These are phyloP conservation scores for Platanthera zijinensis DNA, from an alignment of 106 monocot genomes.

Conservation along the genomic window DNA sequence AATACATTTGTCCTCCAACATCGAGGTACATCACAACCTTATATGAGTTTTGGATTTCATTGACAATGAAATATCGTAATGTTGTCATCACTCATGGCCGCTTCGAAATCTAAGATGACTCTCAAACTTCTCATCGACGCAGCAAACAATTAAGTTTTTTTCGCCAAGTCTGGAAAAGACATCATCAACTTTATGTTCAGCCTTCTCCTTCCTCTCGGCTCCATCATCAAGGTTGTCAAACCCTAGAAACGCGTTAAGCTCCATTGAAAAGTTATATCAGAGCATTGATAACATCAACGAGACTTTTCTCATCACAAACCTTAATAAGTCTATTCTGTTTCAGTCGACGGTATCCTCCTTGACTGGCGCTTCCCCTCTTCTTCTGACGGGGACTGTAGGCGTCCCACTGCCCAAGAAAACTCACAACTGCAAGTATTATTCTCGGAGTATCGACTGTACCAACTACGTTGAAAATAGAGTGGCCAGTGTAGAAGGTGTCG, in stretches of 20 bases:
- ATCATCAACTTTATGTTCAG: slow-evolving; percentile 13
- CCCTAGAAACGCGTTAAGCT: no score
- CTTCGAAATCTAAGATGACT: not conserved
- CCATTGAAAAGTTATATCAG: no score
- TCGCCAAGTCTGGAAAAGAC: slow-evolving; percentile 22
- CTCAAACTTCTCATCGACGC: slow-evolving; percentile 29
- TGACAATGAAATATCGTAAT: no score
- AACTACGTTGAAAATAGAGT: not conserved
- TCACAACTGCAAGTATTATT: not conserved
- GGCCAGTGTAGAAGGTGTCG: slow-evolving; percentile 2
- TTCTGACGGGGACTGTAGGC: not conserved
- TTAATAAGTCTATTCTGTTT: not conserved
- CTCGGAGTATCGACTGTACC: not conserved
- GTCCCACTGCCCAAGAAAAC: not conserved
- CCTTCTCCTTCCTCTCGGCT: no score
- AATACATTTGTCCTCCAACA: no score
- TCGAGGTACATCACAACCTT: no score
- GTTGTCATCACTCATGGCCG: not conserved
- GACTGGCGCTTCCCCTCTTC: not conserved
- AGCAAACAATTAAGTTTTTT: slow-evolving; percentile 8
- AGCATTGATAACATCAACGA: slow-evolving; percentile 4
- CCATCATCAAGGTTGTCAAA: no score
- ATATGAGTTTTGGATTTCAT: no score
- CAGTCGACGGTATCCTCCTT: not conserved
- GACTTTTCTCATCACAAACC: not conserved